Base-by-base conservation (phyloP, 805 yeast species). In the Metschnikowia corniflorae region DNA sequence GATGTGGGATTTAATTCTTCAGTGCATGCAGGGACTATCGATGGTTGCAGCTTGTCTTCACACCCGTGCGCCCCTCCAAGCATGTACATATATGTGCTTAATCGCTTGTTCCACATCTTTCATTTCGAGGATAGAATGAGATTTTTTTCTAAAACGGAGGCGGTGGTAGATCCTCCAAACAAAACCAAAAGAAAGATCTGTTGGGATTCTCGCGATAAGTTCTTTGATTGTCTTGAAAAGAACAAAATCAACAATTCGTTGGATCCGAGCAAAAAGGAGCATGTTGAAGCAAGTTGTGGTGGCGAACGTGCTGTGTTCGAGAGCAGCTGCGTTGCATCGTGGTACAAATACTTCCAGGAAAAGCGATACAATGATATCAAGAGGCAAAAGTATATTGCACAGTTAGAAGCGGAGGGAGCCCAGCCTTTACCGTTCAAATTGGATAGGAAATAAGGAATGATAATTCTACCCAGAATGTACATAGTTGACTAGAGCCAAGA, bases 291-390 rank as follows among this genome's bases (percentile, higher is more conserved):
- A 16, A 61, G 72, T 32, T 89, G 97, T 61, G 72, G 77, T 0
- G 38, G 43, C 2, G 71, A 79, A 53, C 77, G 78, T 45, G 53
- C 57, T n/a, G 71, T 68, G 26, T 87, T 86, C 47, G 78, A 83
- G 41, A 58, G 69, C n/a, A 78, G 80, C 48, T 89, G 97, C 61
- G 87, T 86, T 7, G 78, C 79, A 10, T 78, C 88, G 36, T 89
- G 97, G 97, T 87, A 58, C 77, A 43, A 82, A 42, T 88, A 89
- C 58, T 89, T 91, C 69, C 91, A 88, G 56, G 91, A 87, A 60
- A 89, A 88, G 60, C 76, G 96, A 50, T 82, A 80, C 26, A 81
- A 78, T 41, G 96, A 87, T 49, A 64, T 77, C 44, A 77, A 78
- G 50, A 80, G 82, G 59, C 83, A 77, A 46, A 69, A 73, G 47